phyloP scores from a whole-genome alignment of 805 yeast species.

The Metschnikowia matae region DNA sequence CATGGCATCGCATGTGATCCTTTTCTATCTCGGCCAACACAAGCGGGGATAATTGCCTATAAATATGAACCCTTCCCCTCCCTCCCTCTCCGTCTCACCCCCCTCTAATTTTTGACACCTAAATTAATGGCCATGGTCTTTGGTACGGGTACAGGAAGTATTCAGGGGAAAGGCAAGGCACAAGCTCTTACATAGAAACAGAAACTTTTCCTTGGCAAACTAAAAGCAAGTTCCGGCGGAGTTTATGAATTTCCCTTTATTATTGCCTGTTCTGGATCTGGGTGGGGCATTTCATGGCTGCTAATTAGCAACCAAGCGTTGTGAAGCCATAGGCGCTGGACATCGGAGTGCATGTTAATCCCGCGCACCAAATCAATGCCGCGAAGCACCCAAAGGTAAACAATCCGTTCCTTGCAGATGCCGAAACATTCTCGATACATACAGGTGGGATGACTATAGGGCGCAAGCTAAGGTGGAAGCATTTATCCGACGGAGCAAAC shows the following conservation, averaged over 20 bases:
- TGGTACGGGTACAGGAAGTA: too few relatives aligned
- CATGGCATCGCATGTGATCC: neutral
- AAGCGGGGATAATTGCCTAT: neutral
- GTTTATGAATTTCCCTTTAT: neutral
- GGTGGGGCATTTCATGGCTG: neutral
- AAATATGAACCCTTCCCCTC: neutral
- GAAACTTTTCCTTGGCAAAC: neutral
- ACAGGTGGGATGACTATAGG: neutral
- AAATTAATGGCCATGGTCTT: neutral
- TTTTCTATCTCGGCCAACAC: neutral
- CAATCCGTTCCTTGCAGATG: slow-evolving; percentile 1
- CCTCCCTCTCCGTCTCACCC: neutral
- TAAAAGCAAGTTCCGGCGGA: neutral
- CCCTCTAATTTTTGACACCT: neutral
- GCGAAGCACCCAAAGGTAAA: slow-evolving; percentile 4
- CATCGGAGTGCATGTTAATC: neutral
- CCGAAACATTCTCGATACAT: neutral
- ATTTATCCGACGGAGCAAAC: neutral
- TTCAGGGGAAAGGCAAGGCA: too few relatives aligned
- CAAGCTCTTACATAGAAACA: neutral
- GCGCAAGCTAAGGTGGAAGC: neutral
- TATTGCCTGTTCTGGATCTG: neutral
- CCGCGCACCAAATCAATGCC: neutral
- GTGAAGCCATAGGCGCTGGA: neutral
- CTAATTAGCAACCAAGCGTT: slow-evolving; percentile 2